Conservation (phyloP, 31 red algal species). For the Odonthalia washingtoniensis region DNA sequence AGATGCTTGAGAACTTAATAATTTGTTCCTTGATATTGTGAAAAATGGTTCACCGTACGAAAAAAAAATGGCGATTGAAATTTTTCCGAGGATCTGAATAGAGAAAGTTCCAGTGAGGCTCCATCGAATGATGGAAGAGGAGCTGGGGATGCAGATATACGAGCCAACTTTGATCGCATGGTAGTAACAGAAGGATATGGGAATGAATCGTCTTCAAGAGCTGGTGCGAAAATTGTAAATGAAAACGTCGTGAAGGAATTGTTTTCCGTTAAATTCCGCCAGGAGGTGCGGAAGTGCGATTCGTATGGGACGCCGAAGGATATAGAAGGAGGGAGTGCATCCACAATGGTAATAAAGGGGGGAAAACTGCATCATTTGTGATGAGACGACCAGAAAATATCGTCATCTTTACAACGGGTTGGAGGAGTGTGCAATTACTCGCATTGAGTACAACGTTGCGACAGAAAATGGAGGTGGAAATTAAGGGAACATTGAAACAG, state of each 20-base stretch:
- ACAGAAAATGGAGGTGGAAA: not conserved
- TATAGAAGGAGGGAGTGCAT: slow-evolving; percentile 37
- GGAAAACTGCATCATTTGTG: slow-evolving; percentile 83
- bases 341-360: slow-evolving; percentile 29
- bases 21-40: slow-evolving; percentile 79
- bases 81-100: too few relatives aligned
- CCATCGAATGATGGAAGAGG: too few relatives aligned
- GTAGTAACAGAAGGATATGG: slow-evolving; percentile 84
- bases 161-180: slow-evolving; percentile 84
- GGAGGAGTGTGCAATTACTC: slow-evolving; percentile 79
- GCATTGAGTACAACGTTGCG: slow-evolving; percentile 64
- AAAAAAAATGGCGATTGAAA: too few relatives aligned
- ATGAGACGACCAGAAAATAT: slow-evolving; percentile 68
- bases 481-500: not conserved
- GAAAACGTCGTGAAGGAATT: slow-evolving; percentile 62
- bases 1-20: too few relatives aligned
- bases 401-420: slow-evolving; percentile 85
- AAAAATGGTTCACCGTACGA: too few relatives aligned
- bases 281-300: slow-evolving; percentile 79
- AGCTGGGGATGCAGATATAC: too few relatives aligned
- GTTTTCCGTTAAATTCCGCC: slow-evolving; percentile 87
- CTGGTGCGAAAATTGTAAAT: slow-evolving; percentile 87
- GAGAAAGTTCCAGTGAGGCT: too few relatives aligned
- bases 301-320: too few relatives aligned
- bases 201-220: slow-evolving; percentile 89